A percentile compares a stretch with the other conserved stretches of the same genome.
Conservation (phyloP, 257 asterid species). For the Misopates orontium region DNA sequence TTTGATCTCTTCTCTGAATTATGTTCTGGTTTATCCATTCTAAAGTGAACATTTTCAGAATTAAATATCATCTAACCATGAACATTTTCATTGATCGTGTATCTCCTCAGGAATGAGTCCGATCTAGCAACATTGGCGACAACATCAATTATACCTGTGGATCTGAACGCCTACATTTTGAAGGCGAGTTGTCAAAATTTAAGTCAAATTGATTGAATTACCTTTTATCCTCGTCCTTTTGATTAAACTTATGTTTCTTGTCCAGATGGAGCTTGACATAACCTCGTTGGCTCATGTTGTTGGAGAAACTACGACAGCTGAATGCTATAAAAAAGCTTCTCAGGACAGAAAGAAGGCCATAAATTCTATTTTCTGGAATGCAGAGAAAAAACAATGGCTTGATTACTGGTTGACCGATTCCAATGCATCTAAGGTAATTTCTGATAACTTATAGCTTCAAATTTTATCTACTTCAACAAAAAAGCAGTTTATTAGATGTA, state of each 20-base stretch:
- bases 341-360: conserved; percentile 63
- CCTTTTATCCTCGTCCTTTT: conserved; percentile 1
- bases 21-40: too few species aligned
- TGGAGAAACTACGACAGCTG: conserved; percentile 46
- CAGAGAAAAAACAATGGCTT: conserved; percentile 77
- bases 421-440: conserved; percentile 39
- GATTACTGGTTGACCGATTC: conserved; percentile 72
- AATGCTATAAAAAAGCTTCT: conserved; percentile 51
- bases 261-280: conserved; percentile 90
- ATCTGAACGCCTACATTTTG: conserved; percentile 76
- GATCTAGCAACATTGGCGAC: conserved; percentile 74
- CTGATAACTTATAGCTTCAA: not conserved
- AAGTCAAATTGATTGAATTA: not conserved
- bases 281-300: conserved; percentile 51
- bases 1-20: too few species aligned
- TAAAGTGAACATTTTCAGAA: too few species aligned
- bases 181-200: conserved; percentile 48
- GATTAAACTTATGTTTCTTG: not conserved
- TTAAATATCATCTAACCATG: not conserved
- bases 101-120: conserved; percentile 52
- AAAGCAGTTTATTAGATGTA: too few species aligned
- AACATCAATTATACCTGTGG: conserved; percentile 78
- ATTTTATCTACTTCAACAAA: too few species aligned
- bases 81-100: not conserved
- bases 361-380: conserved; percentile 66